phyloP scores from a whole-genome alignment of 352 stramenopile genomes.

The Sclerospora graminicola region DNA sequence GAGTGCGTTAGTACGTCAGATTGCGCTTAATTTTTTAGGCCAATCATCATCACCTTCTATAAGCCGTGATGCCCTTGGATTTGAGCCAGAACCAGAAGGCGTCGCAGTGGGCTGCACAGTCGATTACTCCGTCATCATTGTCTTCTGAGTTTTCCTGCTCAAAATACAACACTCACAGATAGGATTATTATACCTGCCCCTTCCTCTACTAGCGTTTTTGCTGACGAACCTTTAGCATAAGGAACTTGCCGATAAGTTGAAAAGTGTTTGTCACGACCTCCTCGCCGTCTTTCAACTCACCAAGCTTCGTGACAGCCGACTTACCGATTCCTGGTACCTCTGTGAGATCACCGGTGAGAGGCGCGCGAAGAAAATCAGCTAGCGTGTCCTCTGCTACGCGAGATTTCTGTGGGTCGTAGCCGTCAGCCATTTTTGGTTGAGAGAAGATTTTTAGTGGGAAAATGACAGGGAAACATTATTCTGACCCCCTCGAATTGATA shows the following conservation, averaged over 20 bases:
- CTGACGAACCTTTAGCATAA: constrained; percentile 69
- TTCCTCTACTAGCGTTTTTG: too few relatives aligned
- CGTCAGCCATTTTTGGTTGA: constrained; percentile 75
- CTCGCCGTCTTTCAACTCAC: constrained; percentile 50
- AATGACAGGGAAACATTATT: too few relatives aligned
- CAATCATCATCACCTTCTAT: constrained; percentile 69
- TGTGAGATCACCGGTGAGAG: constrained; percentile 87
- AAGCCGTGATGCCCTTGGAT: constrained; percentile 89
- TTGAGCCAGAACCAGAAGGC: constrained; percentile 97
- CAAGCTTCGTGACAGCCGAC: constrained; percentile 82
- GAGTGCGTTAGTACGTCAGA: too few relatives aligned
- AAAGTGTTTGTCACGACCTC: constrained; percentile 95
- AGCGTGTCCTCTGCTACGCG: constrained; percentile 87
- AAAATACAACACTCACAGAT: too few relatives aligned
- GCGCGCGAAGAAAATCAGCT: constrained; percentile 87
- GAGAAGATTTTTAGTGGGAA: too few relatives aligned
- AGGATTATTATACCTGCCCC: too few relatives aligned
- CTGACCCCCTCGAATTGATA: too few relatives aligned
- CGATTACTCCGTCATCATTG: constrained; percentile 82
- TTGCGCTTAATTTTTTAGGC: neutral
- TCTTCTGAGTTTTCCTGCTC: constrained; percentile 71
- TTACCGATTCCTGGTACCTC: constrained; percentile 93
- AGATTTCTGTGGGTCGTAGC: constrained; percentile 89
- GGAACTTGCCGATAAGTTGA: constrained; percentile 94
- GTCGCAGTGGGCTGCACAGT: constrained; percentile 91